Base-by-base conservation (phyloP, 345 rosid genomes). In the Brassica juncea region DNA sequence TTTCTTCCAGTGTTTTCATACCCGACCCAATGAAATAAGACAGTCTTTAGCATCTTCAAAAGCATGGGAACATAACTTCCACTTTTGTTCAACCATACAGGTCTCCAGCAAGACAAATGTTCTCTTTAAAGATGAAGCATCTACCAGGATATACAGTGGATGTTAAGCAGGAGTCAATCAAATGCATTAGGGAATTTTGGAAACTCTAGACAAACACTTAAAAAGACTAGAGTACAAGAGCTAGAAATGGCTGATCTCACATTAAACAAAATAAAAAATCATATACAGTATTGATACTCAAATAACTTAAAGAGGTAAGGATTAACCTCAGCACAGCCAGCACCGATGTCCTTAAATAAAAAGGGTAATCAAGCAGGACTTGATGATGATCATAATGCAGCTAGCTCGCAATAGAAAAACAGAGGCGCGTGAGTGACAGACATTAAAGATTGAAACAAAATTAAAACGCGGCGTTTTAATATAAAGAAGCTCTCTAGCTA, bases 321-420 rank as follows among this genome's bases (percentile, higher is more conserved):
- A 70, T 8, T 55, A 65, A 89, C 99, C 94, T 89, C 66, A 94
- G 82, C 95, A 81, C 94, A 89, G 78, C 77, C 83, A 76, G 82
- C 82, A 77, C 99, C 94, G 0, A 79, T 82, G 76, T 91, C 97
- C 82, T 88, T 91, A 32, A 97, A 91, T 78, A 91, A 90, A 71
- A 90, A 69, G 91, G 97, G 87, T 89, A 92, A 87, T 94, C 95
- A 66, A 94, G 97, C 82, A 94, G 92, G 77, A 91, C 94, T 83
- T 91, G 91, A 83, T 91, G 91, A 83, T 94, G 97, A 82, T 91
- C 97, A 81, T 89, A 94, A 74, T 86, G 92, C 81, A 94, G 77
- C 97, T 94, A 86, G 64, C 97, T 94, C 86, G 64, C 69, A 60
- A 68, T 67, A 55, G 42, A 37, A 57, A 57, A 66, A 42, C 23